phyloP scores from a whole-genome alignment of 345 rosid species.

The sweet orange (Citrus sinensis) region DVS_A1.0 CM039161.1:20103501-20104000 shows the following conservation, averaged over 20 bases:
- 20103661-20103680: neutral
- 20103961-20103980: neutral
- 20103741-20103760: neutral
- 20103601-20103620: neutral
- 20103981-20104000: neutral
- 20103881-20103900: neutral
- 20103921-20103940: neutral
- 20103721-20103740: neutral
- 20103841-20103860: neutral
- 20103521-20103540: neutral
- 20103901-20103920: neutral
- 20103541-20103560: neutral
- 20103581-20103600: neutral
- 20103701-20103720: neutral
- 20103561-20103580: neutral
- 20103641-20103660: neutral
- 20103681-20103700: neutral
- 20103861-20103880: slow-evolving; percentile 8
- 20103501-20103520: neutral
- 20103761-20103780: slow-evolving; percentile 18
- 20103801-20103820: slow-evolving; percentile 45
- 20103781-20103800: slow-evolving; percentile 43
- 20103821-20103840: neutral
- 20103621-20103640: neutral
- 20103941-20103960: neutral